Evolutionary conservation across 345 rosid species (phyloP).

Genomic region (Acer yangbiense): DNA sequence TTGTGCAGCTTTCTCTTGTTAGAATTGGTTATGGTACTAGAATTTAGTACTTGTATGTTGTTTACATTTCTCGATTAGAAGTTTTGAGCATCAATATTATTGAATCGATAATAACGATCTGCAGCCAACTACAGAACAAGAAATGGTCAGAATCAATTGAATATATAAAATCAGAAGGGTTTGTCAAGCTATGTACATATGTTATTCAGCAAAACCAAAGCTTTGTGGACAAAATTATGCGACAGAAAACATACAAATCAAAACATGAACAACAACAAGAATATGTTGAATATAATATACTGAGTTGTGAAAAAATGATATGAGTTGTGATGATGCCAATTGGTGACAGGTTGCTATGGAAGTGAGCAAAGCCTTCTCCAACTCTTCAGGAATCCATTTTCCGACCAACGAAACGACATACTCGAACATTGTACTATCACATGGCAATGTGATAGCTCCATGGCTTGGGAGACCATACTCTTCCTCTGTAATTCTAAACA

Average conservation of each 20-base stretch:
- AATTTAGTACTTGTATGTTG: neutral
- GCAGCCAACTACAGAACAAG: too few species aligned
- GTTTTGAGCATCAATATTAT: too few species aligned
- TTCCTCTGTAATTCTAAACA: slow-evolving; percentile 8
- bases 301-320: neutral
- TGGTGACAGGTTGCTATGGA: neutral
- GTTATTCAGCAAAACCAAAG: neutral
- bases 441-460: slow-evolving; percentile 27
- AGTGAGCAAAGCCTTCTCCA: slow-evolving; percentile 30
- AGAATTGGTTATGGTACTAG: too few species aligned
- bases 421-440: slow-evolving; percentile 27
- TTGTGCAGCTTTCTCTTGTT: neutral
- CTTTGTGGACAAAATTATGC: neutral
- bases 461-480: slow-evolving; percentile 12
- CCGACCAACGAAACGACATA: slow-evolving; percentile 20
- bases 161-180: neutral
- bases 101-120: too few species aligned
- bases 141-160: neutral
- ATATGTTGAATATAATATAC: neutral
- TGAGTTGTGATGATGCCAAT: neutral
- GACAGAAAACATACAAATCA: neutral
- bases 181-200: neutral
- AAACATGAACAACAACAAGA: neutral
- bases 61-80: too few species aligned
- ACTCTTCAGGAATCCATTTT: slow-evolving; percentile 25